A percentile compares a stretch with the other conserved stretches of the same genome.
Conservation (phyloP, 352 stramenopile species). For the Phytopythium kandeliae region DNA sequence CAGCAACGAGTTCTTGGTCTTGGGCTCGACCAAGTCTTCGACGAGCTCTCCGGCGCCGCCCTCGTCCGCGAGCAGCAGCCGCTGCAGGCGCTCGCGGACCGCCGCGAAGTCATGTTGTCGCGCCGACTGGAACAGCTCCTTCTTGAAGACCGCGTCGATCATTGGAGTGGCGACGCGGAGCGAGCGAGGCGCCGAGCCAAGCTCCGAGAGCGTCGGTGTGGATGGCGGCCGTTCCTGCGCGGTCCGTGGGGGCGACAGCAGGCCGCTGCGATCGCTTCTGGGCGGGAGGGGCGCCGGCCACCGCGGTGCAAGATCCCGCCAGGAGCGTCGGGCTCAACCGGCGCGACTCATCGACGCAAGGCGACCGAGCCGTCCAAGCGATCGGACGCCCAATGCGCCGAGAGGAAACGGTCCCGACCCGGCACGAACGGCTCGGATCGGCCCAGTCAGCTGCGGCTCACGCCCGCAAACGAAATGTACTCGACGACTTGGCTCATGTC, state of each 20-base stretch:
- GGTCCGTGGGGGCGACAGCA: neutral
- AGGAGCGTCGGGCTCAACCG: neutral
- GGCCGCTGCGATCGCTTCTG: too few species aligned
- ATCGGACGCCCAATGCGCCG: slow-evolving; percentile 1
- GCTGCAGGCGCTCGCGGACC: slow-evolving; percentile 52
- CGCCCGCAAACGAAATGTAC: slow-evolving; percentile 36
- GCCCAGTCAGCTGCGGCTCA: neutral
- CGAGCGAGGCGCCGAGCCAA: too few species aligned
- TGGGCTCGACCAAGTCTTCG: slow-evolving; percentile 44
- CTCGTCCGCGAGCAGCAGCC: slow-evolving; percentile 30
- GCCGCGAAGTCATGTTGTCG: slow-evolving; percentile 63
- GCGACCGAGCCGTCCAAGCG: neutral
- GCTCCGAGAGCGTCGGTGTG: neutral
- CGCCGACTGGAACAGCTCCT: slow-evolving; percentile 65
- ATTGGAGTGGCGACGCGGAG: slow-evolving; percentile 6
- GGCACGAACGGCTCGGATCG: too few species aligned
- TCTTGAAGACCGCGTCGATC: slow-evolving; percentile 27
- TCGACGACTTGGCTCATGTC: slow-evolving; percentile 59
- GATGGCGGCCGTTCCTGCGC: neutral
- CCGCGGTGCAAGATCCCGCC: neutral
- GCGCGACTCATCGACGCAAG: slow-evolving; percentile 2
- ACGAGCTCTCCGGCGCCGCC: slow-evolving; percentile 15
- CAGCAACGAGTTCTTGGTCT: slow-evolving; percentile 68
- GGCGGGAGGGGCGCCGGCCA: neutral
- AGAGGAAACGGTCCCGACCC: neutral